A percentile compares a stretch with the other conserved stretches of the same genome.
Conservation (phyloP, 2,329 filamentous ascomycete genomes). For the Lasiodiplodia hormozganensis region DNA sequence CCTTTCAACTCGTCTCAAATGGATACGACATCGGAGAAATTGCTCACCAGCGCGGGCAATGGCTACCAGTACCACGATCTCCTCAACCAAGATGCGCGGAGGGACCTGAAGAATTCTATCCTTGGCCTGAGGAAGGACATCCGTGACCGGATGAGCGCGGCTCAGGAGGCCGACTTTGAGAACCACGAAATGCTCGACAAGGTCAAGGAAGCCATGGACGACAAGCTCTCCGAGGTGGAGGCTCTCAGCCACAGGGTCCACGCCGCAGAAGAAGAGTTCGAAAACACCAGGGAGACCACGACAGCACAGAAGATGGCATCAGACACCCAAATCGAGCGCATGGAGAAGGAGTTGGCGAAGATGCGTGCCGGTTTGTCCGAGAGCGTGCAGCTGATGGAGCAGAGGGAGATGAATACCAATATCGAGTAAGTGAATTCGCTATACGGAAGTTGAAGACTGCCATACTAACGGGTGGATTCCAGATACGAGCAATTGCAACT, state of each 20-base stretch:
- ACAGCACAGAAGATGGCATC: constrained; percentile 86
- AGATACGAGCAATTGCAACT: constrained; percentile 94
- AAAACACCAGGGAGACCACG: constrained; percentile 87
- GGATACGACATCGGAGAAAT: constrained; percentile 68
- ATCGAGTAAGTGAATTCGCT: constrained; percentile 72
- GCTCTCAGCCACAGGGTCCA: constrained; percentile 86
- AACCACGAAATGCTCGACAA: constrained; percentile 88
- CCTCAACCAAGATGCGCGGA: constrained; percentile 85
- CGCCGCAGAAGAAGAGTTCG: constrained; percentile 90
- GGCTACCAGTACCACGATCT: constrained; percentile 92
- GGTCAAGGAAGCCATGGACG: constrained; percentile 95
- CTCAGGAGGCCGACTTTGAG: constrained; percentile 90
- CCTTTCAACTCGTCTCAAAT: constrained; percentile 68
- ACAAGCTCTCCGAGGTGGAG: constrained; percentile 92
- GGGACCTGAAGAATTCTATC: constrained; percentile 80
- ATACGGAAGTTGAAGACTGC: background rate
- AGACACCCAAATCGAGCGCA: constrained; percentile 95
- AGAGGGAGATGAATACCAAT: constrained; percentile 93
- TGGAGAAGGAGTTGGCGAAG: constrained; percentile 96
- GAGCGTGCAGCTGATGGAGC: constrained; percentile 89
- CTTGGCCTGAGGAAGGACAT: constrained; percentile 84
- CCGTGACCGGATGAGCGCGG: constrained; percentile 81
- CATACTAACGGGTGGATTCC: constrained; percentile 22
- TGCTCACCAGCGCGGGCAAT: constrained; percentile 80
- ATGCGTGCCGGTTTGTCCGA: constrained; percentile 86